Evolutionary conservation across 2,329 filamentous ascomycete species (phyloP).

Genomic region (Hypoxylon sp.): DNA sequence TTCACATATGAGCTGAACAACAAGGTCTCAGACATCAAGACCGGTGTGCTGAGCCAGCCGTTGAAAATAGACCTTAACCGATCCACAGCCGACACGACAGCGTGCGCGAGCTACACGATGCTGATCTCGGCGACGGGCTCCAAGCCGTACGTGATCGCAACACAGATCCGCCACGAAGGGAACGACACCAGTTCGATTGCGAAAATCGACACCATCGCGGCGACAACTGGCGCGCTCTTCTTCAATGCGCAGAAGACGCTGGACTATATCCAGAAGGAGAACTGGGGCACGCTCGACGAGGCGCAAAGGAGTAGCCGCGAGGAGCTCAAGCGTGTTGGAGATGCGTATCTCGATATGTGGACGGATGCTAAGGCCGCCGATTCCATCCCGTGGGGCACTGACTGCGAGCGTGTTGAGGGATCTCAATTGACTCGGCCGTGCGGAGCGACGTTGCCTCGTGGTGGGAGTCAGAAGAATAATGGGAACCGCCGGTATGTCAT

Average conservation of each 20-base stretch:
- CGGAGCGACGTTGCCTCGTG: conserved; percentile 51
- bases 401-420: conserved; percentile 57
- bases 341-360: conserved; percentile 59
- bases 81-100: conserved; percentile 48
- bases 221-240: conserved; percentile 57
- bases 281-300: conserved; percentile 52
- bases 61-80: conserved; percentile 51
- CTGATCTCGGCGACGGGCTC: conserved; percentile 53
- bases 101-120: conserved; percentile 57
- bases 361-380: conserved; percentile 55
- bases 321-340: conserved; percentile 55
- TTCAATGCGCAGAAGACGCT: conserved; percentile 57
- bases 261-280: conserved; percentile 53
- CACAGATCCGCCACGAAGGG: conserved; percentile 55
- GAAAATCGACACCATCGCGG: conserved; percentile 56
- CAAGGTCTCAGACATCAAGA: conserved; percentile 46
- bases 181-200: conserved; percentile 50
- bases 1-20: conserved; percentile 54
- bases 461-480: conserved; percentile 53
- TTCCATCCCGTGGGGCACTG: conserved; percentile 56
- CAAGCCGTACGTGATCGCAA: conserved; percentile 56
- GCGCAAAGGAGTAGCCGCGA: conserved; percentile 50
- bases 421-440: conserved; percentile 54
- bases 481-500: conserved; percentile 57
- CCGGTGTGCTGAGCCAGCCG: conserved; percentile 48